Evolutionary conservation across 148 eudicot species (phyloP).

Genomic region (Cornus suecica): DNA sequence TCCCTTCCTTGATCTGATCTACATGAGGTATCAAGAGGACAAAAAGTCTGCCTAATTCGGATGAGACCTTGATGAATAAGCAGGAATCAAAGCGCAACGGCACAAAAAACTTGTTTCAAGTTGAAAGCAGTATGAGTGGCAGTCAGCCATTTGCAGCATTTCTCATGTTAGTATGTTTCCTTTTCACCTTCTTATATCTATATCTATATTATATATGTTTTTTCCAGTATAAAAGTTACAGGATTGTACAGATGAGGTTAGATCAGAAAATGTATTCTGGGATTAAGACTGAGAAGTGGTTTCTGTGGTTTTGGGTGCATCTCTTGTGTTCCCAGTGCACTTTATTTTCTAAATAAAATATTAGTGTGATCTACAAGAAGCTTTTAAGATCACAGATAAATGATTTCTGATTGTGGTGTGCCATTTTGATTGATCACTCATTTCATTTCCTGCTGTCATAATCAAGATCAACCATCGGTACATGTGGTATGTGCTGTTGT

Average conservation of each 20-base stretch:
- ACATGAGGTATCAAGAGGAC: too few species aligned
- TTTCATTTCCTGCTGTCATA: too few species aligned
- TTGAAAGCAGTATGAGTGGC: neutral
- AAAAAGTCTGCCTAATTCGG: neutral
- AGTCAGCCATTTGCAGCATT: neutral
- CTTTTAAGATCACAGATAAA: neutral
- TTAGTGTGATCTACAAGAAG: neutral
- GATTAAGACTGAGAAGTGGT: neutral
- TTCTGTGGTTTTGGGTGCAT: conserved; percentile 15
- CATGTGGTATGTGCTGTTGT: too few species aligned
- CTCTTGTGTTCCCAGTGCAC: conserved; percentile 17
- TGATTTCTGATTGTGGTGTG: neutral
- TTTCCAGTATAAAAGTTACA: conserved; percentile 28
- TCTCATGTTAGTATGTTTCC: conserved; percentile 1
- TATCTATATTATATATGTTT: neutral
- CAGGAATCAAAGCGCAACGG: neutral
- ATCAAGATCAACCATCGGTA: too few species aligned
- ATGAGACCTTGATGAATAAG: neutral
- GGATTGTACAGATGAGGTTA: conserved; percentile 45
- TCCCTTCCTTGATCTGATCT: too few species aligned
- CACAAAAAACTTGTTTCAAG: neutral
- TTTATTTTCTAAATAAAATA: conserved; percentile 4
- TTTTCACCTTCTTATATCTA: neutral
- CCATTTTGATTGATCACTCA: too few species aligned
- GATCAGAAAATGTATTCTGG: conserved; percentile 12